phyloP scores from a whole-genome alignment of 257 asterid species.

The Lycium barbarum region DNA sequence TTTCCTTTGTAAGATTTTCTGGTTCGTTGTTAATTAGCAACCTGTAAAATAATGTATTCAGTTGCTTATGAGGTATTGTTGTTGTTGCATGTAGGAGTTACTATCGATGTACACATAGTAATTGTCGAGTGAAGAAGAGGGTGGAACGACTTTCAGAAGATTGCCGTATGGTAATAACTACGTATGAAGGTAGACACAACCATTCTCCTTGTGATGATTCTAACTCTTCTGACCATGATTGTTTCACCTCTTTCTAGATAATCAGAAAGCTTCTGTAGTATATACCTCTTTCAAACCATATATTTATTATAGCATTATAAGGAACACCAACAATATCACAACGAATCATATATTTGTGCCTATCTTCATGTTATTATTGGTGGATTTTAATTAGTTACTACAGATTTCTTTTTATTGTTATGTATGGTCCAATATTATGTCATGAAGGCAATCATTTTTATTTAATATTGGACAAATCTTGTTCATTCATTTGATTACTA shows the following conservation, averaged over 20 bases:
- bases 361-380: conserved; percentile 7
- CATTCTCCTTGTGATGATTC: conserved; percentile 92
- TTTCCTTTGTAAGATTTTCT: too few relatives aligned
- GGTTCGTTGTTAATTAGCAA: too few relatives aligned
- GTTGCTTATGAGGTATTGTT: too few relatives aligned
- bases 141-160: conserved; percentile 94
- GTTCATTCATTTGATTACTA: too few relatives aligned
- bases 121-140: conserved; percentile 93
- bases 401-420: not conserved
- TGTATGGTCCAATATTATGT: conserved; percentile 10
- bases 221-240: conserved; percentile 79
- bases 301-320: not conserved
- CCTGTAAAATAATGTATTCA: too few relatives aligned
- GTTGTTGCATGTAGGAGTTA: conserved; percentile 67
- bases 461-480: not conserved
- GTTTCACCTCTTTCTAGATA: conserved; percentile 63
- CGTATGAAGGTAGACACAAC: conserved; percentile 96
- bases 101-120: conserved; percentile 84
- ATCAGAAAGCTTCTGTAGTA: conserved; percentile 18
- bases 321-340: not conserved
- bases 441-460: not conserved
- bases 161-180: conserved; percentile 94
- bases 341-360: not conserved
- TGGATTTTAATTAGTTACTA: conserved; percentile 2
- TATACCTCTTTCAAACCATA: not conserved